A percentile compares a stretch with the other conserved stretches of the same genome.
These are phyloP conservation scores for Vigna nakashimae DNA, from an alignment of 306 rosid species.

Conservation along the genomic window DNA sequence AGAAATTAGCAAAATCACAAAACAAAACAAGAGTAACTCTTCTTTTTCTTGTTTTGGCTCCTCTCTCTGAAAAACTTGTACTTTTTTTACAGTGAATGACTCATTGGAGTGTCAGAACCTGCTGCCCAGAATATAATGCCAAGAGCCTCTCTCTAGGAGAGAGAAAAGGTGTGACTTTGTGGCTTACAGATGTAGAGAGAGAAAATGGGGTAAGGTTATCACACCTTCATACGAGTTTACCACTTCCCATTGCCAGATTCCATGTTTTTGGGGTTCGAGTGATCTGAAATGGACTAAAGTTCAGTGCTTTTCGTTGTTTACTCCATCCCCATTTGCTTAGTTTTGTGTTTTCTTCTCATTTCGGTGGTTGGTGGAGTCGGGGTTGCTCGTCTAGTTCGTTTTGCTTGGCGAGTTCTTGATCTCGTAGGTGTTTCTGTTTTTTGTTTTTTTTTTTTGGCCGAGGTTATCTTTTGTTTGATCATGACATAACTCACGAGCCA, in stretches of 20 bases:
- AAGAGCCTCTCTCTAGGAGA: conserved; percentile 50
- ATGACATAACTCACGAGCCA: conserved; percentile 37
- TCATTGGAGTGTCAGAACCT: conserved; percentile 53
- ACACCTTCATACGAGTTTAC: conserved; percentile 49
- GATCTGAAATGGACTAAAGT: conserved; percentile 46
- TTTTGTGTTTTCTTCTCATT: conserved; percentile 40
- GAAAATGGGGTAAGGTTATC: conserved; percentile 56
- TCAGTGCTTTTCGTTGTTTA: conserved; percentile 42
- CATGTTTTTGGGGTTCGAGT: conserved; percentile 42
- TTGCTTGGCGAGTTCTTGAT: conserved; percentile 54
- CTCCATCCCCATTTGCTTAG: conserved; percentile 49
- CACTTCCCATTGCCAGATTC: conserved; percentile 52
- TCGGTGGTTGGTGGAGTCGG: conserved; percentile 35
- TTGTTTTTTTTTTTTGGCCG: not conserved
- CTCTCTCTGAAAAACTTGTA: conserved; percentile 38
- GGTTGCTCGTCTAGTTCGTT: conserved; percentile 20
- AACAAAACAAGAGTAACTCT: not conserved
- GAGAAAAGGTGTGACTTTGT: conserved; percentile 36
- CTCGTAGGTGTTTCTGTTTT: conserved; percentile 42
- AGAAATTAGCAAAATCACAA: not conserved
- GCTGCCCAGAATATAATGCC: conserved; percentile 45
- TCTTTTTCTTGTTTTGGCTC: conserved; percentile 12
- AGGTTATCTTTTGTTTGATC: conserved; percentile 19
- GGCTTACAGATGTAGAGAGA: conserved; percentile 37
- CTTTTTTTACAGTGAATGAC: conserved; percentile 54